phyloP scores from a whole-genome alignment of 441 rosid species.

The Adansonia grandidieri region DNA sequence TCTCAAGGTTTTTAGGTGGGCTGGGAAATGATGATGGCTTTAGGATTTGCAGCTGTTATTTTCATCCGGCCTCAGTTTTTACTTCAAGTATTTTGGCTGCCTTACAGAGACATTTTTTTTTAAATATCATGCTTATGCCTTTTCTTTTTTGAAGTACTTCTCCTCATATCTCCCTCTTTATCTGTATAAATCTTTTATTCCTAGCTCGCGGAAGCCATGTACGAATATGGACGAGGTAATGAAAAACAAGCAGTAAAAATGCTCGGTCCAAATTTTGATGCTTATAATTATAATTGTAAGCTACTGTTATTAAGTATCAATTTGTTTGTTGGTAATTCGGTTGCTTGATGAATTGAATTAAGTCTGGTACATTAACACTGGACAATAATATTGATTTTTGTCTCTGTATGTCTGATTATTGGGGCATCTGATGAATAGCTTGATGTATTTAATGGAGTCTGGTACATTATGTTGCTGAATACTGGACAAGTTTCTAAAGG shows the following conservation, averaged over 20 bases:
- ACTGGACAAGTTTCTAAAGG: constrained; percentile 64
- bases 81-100: neutral
- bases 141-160: neutral
- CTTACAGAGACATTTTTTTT: neutral
- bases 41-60: neutral
- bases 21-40: neutral
- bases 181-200: neutral
- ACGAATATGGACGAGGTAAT: constrained; percentile 61
- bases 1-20: neutral
- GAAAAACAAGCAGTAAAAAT: constrained; percentile 53
- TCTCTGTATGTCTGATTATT: constrained; percentile 45
- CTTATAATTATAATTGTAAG: constrained; percentile 50
- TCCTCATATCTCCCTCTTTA: neutral
- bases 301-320: constrained; percentile 35
- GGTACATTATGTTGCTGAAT: constrained; percentile 66
- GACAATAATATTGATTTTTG: neutral
- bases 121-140: neutral
- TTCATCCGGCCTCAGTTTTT: neutral
- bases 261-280: constrained; percentile 73
- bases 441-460: constrained; percentile 85
- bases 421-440: constrained; percentile 90
- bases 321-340: neutral
- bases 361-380: too few species aligned
- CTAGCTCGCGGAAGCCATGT: constrained; percentile 79
- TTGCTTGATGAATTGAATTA: neutral